Percentiles rank a stretch among this genome's conserved stretches.
phyloP scores from a whole-genome alignment of 2,329 filamentous ascomycete genomes.

The Pseudogymnoascus verrucosus region DNA sequence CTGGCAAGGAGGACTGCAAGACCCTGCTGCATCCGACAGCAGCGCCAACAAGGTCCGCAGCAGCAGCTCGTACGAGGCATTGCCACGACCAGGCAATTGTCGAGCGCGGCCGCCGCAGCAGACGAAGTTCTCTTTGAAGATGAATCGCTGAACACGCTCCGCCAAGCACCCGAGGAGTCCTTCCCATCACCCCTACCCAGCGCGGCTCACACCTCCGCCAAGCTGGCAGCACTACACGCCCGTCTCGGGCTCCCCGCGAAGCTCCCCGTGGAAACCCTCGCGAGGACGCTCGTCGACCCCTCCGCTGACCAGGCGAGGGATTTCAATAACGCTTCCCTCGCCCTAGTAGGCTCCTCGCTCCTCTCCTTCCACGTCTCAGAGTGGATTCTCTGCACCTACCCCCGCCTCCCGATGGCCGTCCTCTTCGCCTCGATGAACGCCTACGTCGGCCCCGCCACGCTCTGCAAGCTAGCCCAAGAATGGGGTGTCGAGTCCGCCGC shows the following conservation, averaged over 20 bases:
- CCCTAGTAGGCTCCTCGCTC: constrained; percentile 72
- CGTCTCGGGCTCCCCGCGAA: constrained; percentile 74
- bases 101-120: constrained; percentile 5
- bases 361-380: constrained; percentile 86
- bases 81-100: constrained; percentile 10
- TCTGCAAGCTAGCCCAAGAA: constrained; percentile 66
- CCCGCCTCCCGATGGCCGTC: constrained; percentile 81
- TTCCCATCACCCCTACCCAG: constrained; percentile 66
- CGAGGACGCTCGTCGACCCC: constrained; percentile 73
- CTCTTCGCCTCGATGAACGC: constrained; percentile 79
- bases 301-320: constrained; percentile 71
- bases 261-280: constrained; percentile 78
- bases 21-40: constrained; percentile 35
- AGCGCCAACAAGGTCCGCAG: constrained; percentile 24
- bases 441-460: constrained; percentile 67
- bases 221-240: constrained; percentile 86
- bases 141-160: constrained; percentile 10
- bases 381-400: constrained; percentile 80
- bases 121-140: constrained; percentile 24
- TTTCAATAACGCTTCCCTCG: constrained; percentile 85
- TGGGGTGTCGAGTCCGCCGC: constrained; percentile 92
- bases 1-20: constrained; percentile 34
- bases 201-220: constrained; percentile 65
- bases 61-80: constrained; percentile 20
- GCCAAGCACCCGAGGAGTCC: background rate